These are phyloP conservation scores for Tuber brumale DNA, from an alignment of 495 filamentous ascomycete genomes.

Conservation along the genomic window DNA sequence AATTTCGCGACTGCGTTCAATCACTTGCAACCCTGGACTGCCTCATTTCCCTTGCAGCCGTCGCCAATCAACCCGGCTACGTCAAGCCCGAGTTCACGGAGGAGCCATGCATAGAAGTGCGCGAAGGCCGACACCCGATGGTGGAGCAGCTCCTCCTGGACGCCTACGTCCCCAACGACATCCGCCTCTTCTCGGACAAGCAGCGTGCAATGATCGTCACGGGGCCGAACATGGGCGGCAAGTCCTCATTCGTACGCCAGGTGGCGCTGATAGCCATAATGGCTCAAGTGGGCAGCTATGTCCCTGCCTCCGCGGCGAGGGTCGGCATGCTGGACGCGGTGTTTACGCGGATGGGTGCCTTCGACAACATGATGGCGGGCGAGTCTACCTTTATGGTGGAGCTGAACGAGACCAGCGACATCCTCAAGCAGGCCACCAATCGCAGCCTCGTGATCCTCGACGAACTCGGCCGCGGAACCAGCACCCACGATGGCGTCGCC, in stretches of 20 bases:
- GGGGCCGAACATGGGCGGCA: slow-evolving; percentile 98
- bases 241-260: slow-evolving; percentile 88
- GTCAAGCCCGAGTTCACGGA: slow-evolving; percentile 74
- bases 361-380: slow-evolving; percentile 91
- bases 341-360: slow-evolving; percentile 93
- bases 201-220: slow-evolving; percentile 73
- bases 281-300: slow-evolving; percentile 90
- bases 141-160: slow-evolving; percentile 84
- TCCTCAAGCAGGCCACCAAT: slow-evolving; percentile 77
- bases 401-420: slow-evolving; percentile 81
- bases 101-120: slow-evolving; percentile 62
- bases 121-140: slow-evolving; percentile 85
- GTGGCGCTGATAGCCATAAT: slow-evolving; percentile 88
- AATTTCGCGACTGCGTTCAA: slow-evolving; percentile 78
- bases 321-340: slow-evolving; percentile 86
- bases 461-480: slow-evolving; percentile 86
- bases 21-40: slow-evolving; percentile 85
- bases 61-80: slow-evolving; percentile 83
- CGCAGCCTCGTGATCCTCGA: slow-evolving; percentile 85
- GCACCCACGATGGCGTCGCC: slow-evolving; percentile 90
- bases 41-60: slow-evolving; percentile 73
- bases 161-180: slow-evolving; percentile 88
- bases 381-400: slow-evolving; percentile 98
- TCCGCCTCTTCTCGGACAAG: slow-evolving; percentile 54
- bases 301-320: slow-evolving; percentile 66